Base-by-base conservation (phyloP, 1,284 basidiomycete genomes). In the Ceratobasidium papillatum region DNA sequence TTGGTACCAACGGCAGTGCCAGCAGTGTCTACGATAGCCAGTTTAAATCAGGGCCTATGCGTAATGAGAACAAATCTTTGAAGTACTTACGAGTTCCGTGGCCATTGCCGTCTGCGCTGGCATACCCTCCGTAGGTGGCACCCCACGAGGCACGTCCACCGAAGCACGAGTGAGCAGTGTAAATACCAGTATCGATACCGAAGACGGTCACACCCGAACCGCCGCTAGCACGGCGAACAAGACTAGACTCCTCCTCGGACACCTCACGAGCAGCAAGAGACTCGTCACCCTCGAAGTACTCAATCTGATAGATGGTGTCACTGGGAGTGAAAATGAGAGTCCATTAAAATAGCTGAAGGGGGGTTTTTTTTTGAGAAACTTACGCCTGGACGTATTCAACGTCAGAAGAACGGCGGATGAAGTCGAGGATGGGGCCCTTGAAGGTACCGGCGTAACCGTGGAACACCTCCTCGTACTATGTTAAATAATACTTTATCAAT, bases 1-100 rank as follows among this genome's bases (percentile, higher is more conserved):
- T 86, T 90, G 85, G 79, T 84, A 83, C 84, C 84, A 2, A 82
- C 84, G 52, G 84, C 84, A 43, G 83, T 84, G 45, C 84, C 84
- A 22, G 84, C 83, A 74, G 73, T 34, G 63, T 63, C 77, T 45
- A 69, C 69, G 59, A 75, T 2, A 8, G n/a, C 56, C 27, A 38
- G 41, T 27, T 74, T 56, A 78, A 30, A 19, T 41, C 8, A 52
- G 25, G n/a, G n/a, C n/a, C n/a, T n/a, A n/a, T n/a, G n/a, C 36
- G 1, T 49, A 17, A 63, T 45, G 17, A 47, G 27, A 2, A 2
- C 11, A 11, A 43, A 36, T n/a, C n/a, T 0, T 41, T 27, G n/a
- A 22, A 22, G 41, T 49, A 47, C 68, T 27, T 59, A 71, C 68
- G 68, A 32, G 76, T 76, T 17, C 76, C 76, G 25, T 76, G 76